These are phyloP conservation scores for Pholiota conissans DNA, from an alignment of 768 basidiomycete genomes.

Conservation along the genomic window DNA sequence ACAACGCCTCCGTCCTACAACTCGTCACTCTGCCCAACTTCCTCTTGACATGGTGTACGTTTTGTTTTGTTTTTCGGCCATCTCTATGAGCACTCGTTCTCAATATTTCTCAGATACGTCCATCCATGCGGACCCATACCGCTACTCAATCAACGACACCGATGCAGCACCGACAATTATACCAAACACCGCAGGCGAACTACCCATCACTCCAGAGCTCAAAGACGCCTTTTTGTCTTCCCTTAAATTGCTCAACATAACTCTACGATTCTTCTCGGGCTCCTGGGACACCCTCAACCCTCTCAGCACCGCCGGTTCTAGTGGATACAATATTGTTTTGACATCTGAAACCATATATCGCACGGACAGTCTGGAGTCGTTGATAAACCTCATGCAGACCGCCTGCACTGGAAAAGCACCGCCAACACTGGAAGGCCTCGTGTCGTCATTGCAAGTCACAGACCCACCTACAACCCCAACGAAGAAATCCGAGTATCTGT, in stretches of 20 bases:
- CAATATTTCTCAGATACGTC: constrained; percentile 53
- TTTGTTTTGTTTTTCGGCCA: neutral
- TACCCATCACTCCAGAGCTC: constrained; percentile 66
- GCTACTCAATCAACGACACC: constrained; percentile 22
- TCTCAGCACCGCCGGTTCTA: constrained; percentile 22
- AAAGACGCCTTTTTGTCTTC: constrained; percentile 64
- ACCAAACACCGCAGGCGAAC: constrained; percentile 46
- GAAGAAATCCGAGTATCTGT: constrained; percentile 29
- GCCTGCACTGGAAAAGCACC: constrained; percentile 28
- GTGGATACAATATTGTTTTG: constrained; percentile 70
- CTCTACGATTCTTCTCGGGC: constrained; percentile 77
- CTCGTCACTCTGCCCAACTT: constrained; percentile 81
- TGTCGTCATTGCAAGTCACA: constrained; percentile 2
- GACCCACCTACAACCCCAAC: neutral
- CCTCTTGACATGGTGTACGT: constrained; percentile 80
- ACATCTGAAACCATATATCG: constrained; percentile 95
- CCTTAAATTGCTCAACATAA: constrained; percentile 51
- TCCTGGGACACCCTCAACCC: constrained; percentile 68
- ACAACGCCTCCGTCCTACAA: constrained; percentile 79
- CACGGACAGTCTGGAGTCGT: constrained; percentile 55
- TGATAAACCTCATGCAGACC: constrained; percentile 53
- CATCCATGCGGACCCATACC: constrained; percentile 50
- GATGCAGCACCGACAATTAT: constrained; percentile 33
- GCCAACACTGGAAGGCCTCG: constrained; percentile 2
- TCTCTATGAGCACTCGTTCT: neutral